A percentile compares a stretch with the other conserved stretches of the same genome.
Conservation (phyloP, 176 grass and related monocot genomes). For the Lolium perenne region DNA sequence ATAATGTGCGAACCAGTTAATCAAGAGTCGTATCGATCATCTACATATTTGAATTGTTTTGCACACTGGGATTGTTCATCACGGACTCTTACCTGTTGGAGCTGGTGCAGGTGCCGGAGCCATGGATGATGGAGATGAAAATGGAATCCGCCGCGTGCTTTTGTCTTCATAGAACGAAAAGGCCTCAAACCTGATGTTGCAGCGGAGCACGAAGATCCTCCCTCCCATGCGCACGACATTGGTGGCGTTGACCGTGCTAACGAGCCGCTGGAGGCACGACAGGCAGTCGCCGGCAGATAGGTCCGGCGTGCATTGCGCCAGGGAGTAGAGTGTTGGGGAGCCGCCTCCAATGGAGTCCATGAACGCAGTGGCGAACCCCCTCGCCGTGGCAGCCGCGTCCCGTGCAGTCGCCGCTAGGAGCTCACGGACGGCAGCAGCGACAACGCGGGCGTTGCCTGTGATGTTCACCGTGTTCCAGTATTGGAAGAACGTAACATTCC, state of each 20-base stretch:
- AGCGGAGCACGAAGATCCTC: conserved; percentile 11
- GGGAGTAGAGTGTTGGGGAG: neutral
- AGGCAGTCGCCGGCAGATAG: neutral
- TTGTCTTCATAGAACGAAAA: neutral
- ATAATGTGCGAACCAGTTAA: neutral
- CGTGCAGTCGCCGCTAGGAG: neutral
- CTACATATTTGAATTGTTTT: neutral
- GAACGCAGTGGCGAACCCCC: conserved; percentile 34
- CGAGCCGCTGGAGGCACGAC: conserved; percentile 13
- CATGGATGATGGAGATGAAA: neutral
- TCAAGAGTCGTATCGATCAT: neutral
- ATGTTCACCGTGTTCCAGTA: neutral
- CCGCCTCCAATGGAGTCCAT: neutral
- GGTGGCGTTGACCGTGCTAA: conserved; percentile 5
- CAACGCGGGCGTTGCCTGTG: neutral
- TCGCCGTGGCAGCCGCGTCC: neutral
- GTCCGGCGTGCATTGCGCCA: conserved; percentile 27
- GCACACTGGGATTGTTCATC: neutral
- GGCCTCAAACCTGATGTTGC: conserved; percentile 6
- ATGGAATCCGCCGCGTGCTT: neutral
- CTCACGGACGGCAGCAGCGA: neutral
- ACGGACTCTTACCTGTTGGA: neutral
- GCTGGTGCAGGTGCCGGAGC: neutral
- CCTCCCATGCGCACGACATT: neutral
- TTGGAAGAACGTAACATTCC: conserved; percentile 17